Percentiles rank a stretch among this genome's conserved stretches.
These are phyloP conservation scores for Eurotiales sp. DNA, from an alignment of 2,329 filamentous ascomycete species.

Conservation along the genomic window DNA sequence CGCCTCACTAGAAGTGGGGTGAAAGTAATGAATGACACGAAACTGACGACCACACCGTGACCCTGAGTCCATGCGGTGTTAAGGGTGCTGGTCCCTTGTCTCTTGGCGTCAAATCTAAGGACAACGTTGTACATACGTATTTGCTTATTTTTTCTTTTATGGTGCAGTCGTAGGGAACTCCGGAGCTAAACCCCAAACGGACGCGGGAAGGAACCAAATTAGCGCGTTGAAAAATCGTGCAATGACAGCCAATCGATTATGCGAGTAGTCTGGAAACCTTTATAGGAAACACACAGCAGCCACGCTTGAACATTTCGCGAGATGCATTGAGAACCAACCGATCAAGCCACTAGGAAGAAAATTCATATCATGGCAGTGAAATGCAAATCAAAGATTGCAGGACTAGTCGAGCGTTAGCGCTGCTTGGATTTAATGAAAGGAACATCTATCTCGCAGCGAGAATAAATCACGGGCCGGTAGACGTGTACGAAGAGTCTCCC, in stretches of 20 bases:
- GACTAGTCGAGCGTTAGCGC: slow-evolving; percentile 29
- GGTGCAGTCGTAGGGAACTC: no score
- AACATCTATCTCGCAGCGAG: not conserved
- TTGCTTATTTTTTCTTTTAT: no score
- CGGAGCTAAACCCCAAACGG: slow-evolving; percentile 38
- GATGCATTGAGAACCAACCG: slow-evolving; percentile 38
- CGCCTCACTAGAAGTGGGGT: slow-evolving; percentile 10
- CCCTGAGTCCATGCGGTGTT: slow-evolving; percentile 26
- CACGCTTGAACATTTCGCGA: slow-evolving; percentile 37
- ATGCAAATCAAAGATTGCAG: slow-evolving; percentile 56
- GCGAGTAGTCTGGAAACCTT: slow-evolving; percentile 23
- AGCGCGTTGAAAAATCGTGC: slow-evolving; percentile 35
- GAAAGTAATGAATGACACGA: not conserved
- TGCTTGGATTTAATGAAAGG: slow-evolving; percentile 22
- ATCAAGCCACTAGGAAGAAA: slow-evolving; percentile 34
- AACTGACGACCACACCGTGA: slow-evolving; percentile 32
- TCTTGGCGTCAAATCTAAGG: slow-evolving; percentile 2
- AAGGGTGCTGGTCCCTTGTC: slow-evolving; percentile 7
- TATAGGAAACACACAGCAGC: slow-evolving; percentile 29
- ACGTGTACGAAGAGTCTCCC: slow-evolving; percentile 81
- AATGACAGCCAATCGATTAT: slow-evolving; percentile 37
- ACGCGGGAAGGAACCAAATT: slow-evolving; percentile 35
- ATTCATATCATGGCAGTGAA: slow-evolving; percentile 27
- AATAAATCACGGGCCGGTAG: slow-evolving; percentile 56
- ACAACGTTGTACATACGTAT: slow-evolving; percentile 1